These are phyloP conservation scores for Aaosphaeria pasadenensis DNA, from an alignment of 2,329 filamentous ascomycete species.

Conservation along the genomic window DNA sequence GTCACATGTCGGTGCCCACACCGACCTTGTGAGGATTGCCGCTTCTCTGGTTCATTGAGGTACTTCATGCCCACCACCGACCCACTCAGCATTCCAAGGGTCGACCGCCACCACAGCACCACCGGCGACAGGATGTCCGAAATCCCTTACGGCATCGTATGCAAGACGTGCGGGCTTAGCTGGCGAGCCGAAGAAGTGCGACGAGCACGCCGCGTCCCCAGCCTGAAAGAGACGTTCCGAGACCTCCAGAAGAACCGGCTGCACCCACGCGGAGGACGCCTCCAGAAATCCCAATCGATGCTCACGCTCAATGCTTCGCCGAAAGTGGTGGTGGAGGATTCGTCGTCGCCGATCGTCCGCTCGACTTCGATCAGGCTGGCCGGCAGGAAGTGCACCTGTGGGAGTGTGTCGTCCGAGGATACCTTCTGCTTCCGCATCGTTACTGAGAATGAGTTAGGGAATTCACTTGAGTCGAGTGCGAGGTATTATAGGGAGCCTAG, in stretches of 20 bases:
- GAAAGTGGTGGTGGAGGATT: neutral
- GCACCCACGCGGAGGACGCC: neutral
- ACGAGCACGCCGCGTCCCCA: neutral
- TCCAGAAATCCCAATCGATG: neutral
- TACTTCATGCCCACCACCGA: slow-evolving; percentile 1
- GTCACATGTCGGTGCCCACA: neutral
- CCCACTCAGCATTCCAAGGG: neutral
- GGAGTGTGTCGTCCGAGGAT: neutral
- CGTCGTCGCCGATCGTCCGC: neutral
- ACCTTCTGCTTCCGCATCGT: neutral
- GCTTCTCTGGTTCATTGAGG: neutral
- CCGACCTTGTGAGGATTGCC: slow-evolving; percentile 1
- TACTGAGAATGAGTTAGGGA: neutral
- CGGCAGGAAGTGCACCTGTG: neutral
- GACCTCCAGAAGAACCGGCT: neutral
- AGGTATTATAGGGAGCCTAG: neutral
- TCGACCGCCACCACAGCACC: neutral
- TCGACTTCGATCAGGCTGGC: neutral
- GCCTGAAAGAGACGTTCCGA: neutral
- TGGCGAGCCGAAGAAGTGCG: neutral
- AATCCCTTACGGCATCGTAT: slow-evolving; percentile 1
- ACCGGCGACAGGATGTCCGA: neutral
- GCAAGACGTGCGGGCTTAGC: neutral
- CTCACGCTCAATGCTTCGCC: neutral
- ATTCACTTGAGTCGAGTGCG: neutral